phyloP scores from a whole-genome alignment of 1,284 basidiomycete species.

The Ustilago cynodontis region DNA sequence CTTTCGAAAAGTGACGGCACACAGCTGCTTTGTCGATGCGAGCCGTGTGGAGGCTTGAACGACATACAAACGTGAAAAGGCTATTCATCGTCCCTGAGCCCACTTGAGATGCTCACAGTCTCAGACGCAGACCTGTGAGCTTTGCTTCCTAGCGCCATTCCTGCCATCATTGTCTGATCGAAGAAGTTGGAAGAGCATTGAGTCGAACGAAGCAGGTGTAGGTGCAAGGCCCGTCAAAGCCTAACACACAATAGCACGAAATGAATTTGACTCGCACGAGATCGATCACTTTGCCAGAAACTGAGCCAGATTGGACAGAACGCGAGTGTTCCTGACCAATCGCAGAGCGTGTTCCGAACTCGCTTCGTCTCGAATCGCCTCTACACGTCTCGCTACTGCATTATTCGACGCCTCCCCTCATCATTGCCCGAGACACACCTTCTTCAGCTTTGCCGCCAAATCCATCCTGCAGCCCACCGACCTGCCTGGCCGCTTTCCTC shows the following conservation, averaged over 20 bases:
- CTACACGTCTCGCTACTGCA: neutral
- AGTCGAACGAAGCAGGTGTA: no score
- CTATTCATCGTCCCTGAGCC: neutral
- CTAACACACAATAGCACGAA: neutral
- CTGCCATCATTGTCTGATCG: no score
- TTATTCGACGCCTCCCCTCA: slow-evolving; percentile 3
- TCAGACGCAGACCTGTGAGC: neutral
- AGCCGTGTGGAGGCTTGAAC: slow-evolving; percentile 7
- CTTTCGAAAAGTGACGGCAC: slow-evolving; percentile 1
- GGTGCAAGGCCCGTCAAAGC: neutral
- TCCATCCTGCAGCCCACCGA: neutral
- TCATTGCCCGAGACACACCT: neutral
- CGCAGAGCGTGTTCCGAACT: neutral
- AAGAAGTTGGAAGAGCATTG: no score
- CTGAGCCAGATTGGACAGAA: neutral
- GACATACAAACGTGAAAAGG: slow-evolving; percentile 4
- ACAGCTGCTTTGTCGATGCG: slow-evolving; percentile 5
- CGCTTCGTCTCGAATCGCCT: neutral
- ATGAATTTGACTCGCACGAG: slow-evolving; percentile 2
- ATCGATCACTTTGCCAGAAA: slow-evolving; percentile 1
- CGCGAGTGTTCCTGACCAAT: neutral
- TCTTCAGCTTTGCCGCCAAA: neutral
- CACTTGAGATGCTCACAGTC: neutral
- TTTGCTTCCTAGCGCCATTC: no score
- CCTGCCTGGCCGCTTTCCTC: neutral